Percentiles rank a stretch among this genome's conserved stretches.
phyloP scores from a whole-genome alignment of 345 rosid genomes.

The Eucalyptus tenuipes region DNA sequence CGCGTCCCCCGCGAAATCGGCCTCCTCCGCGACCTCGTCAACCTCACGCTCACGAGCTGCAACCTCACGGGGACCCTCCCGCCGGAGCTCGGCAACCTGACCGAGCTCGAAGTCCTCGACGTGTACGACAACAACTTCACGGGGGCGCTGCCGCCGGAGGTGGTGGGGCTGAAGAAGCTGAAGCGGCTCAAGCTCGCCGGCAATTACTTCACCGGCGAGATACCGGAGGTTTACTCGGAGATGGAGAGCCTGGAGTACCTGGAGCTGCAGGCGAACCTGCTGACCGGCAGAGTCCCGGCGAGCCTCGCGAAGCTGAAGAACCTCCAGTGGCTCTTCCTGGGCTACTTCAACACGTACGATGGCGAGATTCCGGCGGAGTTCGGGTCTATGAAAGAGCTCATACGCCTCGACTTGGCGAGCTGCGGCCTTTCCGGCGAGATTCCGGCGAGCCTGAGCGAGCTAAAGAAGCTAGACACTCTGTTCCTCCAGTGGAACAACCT shows the following conservation, averaged over 20 bases:
- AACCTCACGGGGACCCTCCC: slow-evolving; percentile 60
- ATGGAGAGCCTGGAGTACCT: slow-evolving; percentile 54
- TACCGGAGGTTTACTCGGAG: slow-evolving; percentile 64
- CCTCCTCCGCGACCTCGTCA: slow-evolving; percentile 34
- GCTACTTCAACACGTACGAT: slow-evolving; percentile 43
- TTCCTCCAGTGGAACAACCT: slow-evolving; percentile 69
- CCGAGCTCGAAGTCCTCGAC: slow-evolving; percentile 50
- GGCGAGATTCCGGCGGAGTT: slow-evolving; percentile 74
- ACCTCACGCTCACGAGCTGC: slow-evolving; percentile 34
- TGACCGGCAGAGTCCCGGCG: slow-evolving; percentile 42
- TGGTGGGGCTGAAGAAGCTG: slow-evolving; percentile 35
- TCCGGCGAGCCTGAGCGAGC: slow-evolving; percentile 45
- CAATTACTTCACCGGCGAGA: slow-evolving; percentile 59
- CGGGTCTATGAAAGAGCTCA: slow-evolving; percentile 45
- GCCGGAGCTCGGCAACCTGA: slow-evolving; percentile 1
- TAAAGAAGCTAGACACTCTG: slow-evolving; percentile 42
- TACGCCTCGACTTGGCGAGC: slow-evolving; percentile 49
- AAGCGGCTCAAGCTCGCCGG: slow-evolving; percentile 57
- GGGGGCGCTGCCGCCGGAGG: slow-evolving; percentile 42
- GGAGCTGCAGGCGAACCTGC: slow-evolving; percentile 46
- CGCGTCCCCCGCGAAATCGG: slow-evolving; percentile 67
- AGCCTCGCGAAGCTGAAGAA: slow-evolving; percentile 52
- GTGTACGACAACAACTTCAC: slow-evolving; percentile 57
- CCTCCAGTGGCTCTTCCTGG: slow-evolving; percentile 35
- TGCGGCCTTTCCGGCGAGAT: slow-evolving; percentile 67